These are phyloP conservation scores for Cokeromyces recurvatus DNA, from an alignment of 371 early-diverging fungal genomes.

Conservation along the genomic window DNA sequence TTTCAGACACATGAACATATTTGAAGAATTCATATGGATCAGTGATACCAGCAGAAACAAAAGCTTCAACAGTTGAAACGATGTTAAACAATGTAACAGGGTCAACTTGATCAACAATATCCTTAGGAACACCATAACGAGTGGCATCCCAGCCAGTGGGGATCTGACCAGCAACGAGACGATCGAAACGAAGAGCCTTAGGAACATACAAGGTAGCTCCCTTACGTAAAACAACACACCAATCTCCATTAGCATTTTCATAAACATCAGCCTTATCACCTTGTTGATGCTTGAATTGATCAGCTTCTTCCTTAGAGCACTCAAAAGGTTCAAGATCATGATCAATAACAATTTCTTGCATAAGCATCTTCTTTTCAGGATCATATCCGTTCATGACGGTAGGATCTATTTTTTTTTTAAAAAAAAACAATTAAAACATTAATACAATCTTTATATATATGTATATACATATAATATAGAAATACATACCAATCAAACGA, in stretches of 20 bases:
- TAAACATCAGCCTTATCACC: conserved; percentile 81
- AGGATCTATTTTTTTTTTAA: conserved; percentile 46
- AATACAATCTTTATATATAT: not conserved
- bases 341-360: conserved; percentile 90
- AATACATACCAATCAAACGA: conserved; percentile 74
- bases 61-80: conserved; percentile 90
- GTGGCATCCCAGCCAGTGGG: conserved; percentile 93
- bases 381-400: conserved; percentile 87
- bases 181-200: conserved; percentile 90
- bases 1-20: conserved; percentile 90
- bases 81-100: conserved; percentile 81
- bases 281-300: conserved; percentile 82
- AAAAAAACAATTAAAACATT: not conserved
- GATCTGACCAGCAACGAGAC: conserved; percentile 91
- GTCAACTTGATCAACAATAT: conserved; percentile 88
- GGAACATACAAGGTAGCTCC: conserved; percentile 87
- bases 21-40: conserved; percentile 97
- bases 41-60: conserved; percentile 86
- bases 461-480: conserved; percentile 66
- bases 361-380: conserved; percentile 79
- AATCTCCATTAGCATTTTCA: conserved; percentile 61
- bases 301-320: conserved; percentile 89
- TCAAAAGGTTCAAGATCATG: conserved; percentile 89
- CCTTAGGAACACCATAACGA: conserved; percentile 90
- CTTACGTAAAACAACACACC: conserved; percentile 77